Evolutionary conservation across 108 stramenopile species (phyloP), one percentile per base, ranked within the genome.

Genomic region (Cyclostephanos invisitatus): DNA sequence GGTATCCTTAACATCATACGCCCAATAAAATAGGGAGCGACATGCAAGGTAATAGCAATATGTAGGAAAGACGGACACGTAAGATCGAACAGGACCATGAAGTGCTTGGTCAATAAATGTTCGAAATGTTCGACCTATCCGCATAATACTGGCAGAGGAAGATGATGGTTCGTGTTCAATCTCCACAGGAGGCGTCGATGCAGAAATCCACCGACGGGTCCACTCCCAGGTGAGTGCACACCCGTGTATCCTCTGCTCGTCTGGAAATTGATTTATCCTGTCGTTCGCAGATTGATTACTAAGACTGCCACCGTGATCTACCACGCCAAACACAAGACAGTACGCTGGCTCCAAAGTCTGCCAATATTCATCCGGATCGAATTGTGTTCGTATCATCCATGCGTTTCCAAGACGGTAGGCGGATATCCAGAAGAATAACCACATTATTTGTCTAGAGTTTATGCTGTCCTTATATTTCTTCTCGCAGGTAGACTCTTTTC

Each of bases 301-400:
- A 35, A 5, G 11, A 12, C 22, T 54, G 53, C 25, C 25, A 27
- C 53, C 22, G 25, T 25, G 24, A 54, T 54, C 53, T 27, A 2
- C 15, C n/a, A 7, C 10, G 29, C 69, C 62, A 70, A 90, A 92
- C 7, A 76, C 87, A 28, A 81, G 56, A 62, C 94, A 95, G 70
- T 95, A 95, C 9, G 94, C 90, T 9, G 94, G 94, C 80, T 95
- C 94, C 18, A 95, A 68, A n/a, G 85, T 86, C 72, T 95, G 94
- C 91, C 91, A 92, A 59, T 89, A 92, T 59, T 95, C 94, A 68
- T 95, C 94, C 21, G 94, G 89, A 75, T 95, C 94, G 57, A 95
- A 95, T 71, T 92, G 91, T 25, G 90, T 84, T 79, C 91, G 85
- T 10, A 95, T 80, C 49, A 91, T 47, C 61, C 82, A 85, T 7